Conservation (phyloP, 768 basidiomycete species). For the Phylloporus sp. region DNA sequence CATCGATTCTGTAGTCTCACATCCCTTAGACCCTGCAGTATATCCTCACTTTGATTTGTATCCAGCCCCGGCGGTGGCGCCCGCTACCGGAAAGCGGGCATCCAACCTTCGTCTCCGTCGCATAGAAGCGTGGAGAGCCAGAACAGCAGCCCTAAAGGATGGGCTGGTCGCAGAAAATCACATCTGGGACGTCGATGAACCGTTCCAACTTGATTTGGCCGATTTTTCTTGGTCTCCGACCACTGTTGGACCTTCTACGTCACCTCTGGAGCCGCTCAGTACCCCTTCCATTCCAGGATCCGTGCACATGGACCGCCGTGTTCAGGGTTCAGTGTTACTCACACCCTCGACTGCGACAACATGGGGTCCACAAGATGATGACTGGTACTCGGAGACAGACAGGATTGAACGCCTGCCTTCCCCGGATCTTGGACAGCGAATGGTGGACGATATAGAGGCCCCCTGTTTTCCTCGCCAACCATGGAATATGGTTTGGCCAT, state of each 20-base stretch:
- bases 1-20: slow-evolving; percentile 1
- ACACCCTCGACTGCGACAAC: slow-evolving; percentile 45
- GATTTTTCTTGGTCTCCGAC: slow-evolving; percentile 70
- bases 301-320: slow-evolving; percentile 50
- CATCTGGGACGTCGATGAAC: slow-evolving; percentile 23
- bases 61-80: slow-evolving; percentile 3
- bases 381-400: slow-evolving; percentile 31
- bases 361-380: slow-evolving; percentile 49
- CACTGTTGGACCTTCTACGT: slow-evolving; percentile 56
- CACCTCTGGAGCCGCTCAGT: slow-evolving; percentile 36
- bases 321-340: slow-evolving; percentile 51
- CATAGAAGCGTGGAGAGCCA: slow-evolving; percentile 16
- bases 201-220: slow-evolving; percentile 49
- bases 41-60: slow-evolving; percentile 24
- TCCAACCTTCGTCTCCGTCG: slow-evolving; percentile 9
- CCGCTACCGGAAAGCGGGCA: background rate
- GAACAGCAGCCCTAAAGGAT: slow-evolving; percentile 18
- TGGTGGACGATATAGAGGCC: slow-evolving; percentile 50
- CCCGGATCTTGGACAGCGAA: slow-evolving; percentile 55
- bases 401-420: slow-evolving; percentile 42
- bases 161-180: slow-evolving; percentile 18
- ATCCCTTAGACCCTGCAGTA: slow-evolving; percentile 16
- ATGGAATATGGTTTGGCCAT: slow-evolving; percentile 13
- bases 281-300: slow-evolving; percentile 43
- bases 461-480: slow-evolving; percentile 14